Evolutionary conservation across 148 eudicot species (phyloP).

Genomic region (Polygonum aviculare): DNA sequence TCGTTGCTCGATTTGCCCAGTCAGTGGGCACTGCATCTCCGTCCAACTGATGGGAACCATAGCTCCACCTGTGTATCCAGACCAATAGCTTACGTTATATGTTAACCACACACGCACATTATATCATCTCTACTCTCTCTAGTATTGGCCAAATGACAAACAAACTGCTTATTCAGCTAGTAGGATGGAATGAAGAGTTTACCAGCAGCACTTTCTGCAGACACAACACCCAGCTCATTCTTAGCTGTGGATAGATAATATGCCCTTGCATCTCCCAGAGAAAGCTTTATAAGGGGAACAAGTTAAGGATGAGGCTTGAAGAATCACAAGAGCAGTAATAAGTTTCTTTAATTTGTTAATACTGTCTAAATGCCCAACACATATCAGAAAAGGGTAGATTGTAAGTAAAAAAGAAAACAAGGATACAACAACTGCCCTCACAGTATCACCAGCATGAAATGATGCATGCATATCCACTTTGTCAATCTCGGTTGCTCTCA

Average conservation of each 20-base stretch:
- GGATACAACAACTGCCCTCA: constrained; percentile 91
- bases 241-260: constrained; percentile 89
- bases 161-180: background rate
- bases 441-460: constrained; percentile 86
- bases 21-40: constrained; percentile 93
- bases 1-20: constrained; percentile 89
- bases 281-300: constrained; percentile 36
- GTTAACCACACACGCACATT: background rate
- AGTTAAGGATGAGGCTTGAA: constrained; percentile 30
- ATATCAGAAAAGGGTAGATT: background rate
- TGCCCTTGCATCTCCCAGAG: constrained; percentile 97
- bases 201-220: constrained; percentile 93
- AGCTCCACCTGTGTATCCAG: constrained; percentile 43
- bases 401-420: constrained; percentile 15
- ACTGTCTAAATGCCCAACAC: background rate
- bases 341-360: background rate
- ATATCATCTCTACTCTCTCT: no score
- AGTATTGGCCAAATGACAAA: background rate
- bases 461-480: constrained; percentile 94
- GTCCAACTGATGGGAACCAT: constrained; percentile 99
- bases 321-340: background rate
- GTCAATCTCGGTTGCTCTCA: constrained; percentile 96
- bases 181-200: constrained; percentile 3
- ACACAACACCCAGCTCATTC: constrained; percentile 93
- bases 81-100: background rate